A percentile compares a stretch with the other conserved stretches of the same genome.
These are phyloP conservation scores for Passalora sequoiae DNA, from an alignment of 2,329 filamentous ascomycete species.

Conservation along the genomic window DNA sequence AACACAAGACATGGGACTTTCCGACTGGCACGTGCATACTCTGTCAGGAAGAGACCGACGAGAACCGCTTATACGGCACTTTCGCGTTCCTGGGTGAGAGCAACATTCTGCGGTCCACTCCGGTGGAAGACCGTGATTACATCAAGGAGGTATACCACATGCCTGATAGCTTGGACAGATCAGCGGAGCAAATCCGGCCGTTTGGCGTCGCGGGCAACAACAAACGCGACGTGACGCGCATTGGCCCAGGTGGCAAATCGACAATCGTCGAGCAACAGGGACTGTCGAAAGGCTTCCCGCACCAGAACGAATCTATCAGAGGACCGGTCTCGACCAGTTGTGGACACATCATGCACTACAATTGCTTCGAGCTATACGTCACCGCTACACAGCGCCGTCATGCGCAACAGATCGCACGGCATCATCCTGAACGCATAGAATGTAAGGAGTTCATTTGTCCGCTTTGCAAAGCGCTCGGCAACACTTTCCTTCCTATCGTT, in stretches of 20 bases:
- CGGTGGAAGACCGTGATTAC: slow-evolving; percentile 74
- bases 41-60: slow-evolving; percentile 93
- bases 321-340: slow-evolving; percentile 87
- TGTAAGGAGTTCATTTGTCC: slow-evolving; percentile 92
- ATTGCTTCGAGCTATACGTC: slow-evolving; percentile 89
- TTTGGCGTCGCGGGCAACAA: slow-evolving; percentile 92
- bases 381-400: slow-evolving; percentile 79
- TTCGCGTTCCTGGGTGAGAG: slow-evolving; percentile 88
- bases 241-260: slow-evolving; percentile 65
- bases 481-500: slow-evolving; percentile 87
- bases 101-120: slow-evolving; percentile 78
- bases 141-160: slow-evolving; percentile 76
- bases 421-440: slow-evolving; percentile 78
- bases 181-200: slow-evolving; percentile 74
- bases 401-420: slow-evolving; percentile 83
- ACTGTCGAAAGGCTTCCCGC: slow-evolving; percentile 83
- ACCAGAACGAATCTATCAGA: slow-evolving; percentile 51
- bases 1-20: slow-evolving; percentile 79
- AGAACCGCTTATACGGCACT: slow-evolving; percentile 81
- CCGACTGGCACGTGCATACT: slow-evolving; percentile 90
- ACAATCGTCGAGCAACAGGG: slow-evolving; percentile 72
- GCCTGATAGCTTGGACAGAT: slow-evolving; percentile 76
- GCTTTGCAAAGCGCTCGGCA: slow-evolving; percentile 92
- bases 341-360: slow-evolving; percentile 97
- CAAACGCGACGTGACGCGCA: slow-evolving; percentile 67